A percentile compares a stretch with the other conserved stretches of the same genome.
Evolutionary conservation across 352 stramenopile species (phyloP).

Genomic region (Pythium guiyangense): DNA sequence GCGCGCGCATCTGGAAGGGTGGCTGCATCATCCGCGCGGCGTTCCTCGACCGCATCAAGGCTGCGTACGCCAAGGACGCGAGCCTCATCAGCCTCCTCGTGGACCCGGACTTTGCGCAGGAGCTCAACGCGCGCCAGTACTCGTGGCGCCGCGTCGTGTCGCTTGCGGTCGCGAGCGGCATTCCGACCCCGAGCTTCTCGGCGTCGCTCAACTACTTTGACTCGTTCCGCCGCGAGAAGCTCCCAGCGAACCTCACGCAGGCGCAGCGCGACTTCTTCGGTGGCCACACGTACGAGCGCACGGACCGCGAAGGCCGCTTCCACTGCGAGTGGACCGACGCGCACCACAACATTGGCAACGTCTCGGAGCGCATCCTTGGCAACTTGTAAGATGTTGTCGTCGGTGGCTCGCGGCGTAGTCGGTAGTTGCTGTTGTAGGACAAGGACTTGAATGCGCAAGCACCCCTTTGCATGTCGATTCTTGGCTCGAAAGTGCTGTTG

Average conservation of each 20-base stretch:
- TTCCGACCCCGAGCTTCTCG: conserved; percentile 89
- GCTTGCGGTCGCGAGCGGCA: conserved; percentile 92
- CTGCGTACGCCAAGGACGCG: conserved; percentile 90
- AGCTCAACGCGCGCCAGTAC: conserved; percentile 94
- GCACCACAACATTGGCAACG: conserved; percentile 96
- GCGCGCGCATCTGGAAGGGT: conserved; percentile 98
- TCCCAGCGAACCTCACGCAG: conserved; percentile 97
- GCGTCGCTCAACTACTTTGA: conserved; percentile 98
- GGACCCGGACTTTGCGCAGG: conserved; percentile 94
- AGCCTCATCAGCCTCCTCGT: conserved; percentile 96
- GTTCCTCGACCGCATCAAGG: conserved; percentile 97
- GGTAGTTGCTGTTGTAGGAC: too few species aligned
- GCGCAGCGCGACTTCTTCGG: conserved; percentile 99
- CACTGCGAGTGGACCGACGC: conserved; percentile 97
- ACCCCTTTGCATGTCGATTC: too few species aligned
- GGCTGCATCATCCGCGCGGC: conserved; percentile 99
- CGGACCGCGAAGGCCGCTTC: conserved; percentile 92
- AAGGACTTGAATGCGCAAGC: too few species aligned
- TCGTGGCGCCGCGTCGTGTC: conserved; percentile 96
- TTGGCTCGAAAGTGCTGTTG: too few species aligned
- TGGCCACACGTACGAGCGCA: conserved; percentile 97
- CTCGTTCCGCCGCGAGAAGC: conserved; percentile 92
- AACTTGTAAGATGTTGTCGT: conserved; percentile 61
- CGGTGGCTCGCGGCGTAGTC: neutral
- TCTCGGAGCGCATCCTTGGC: conserved; percentile 90